phyloP scores from a whole-genome alignment of 352 stramenopile genomes.

The Globisporangium nunn region DNA sequence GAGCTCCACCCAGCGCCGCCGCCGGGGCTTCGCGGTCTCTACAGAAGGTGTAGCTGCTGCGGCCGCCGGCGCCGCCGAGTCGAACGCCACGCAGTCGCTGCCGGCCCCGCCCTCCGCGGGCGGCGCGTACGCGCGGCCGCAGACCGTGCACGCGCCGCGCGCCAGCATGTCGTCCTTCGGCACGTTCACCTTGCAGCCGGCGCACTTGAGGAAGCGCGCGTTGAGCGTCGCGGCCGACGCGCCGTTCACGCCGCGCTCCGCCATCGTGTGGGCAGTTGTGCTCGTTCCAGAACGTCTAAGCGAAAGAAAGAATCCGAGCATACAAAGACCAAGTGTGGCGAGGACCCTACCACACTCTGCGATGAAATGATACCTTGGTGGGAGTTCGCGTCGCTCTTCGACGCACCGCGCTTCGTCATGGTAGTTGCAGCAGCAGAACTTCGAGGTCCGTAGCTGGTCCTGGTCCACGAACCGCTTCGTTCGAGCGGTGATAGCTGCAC shows the following conservation, averaged over 20 bases:
- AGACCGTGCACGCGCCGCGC: slow-evolving; percentile 57
- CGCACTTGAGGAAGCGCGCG: slow-evolving; percentile 77
- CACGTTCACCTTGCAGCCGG: slow-evolving; percentile 64
- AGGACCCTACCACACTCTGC: too few species aligned
- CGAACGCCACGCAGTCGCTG: slow-evolving; percentile 39
- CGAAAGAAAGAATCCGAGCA: too few species aligned
- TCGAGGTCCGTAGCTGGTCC: too few species aligned
- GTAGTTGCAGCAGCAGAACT: too few species aligned
- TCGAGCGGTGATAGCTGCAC: too few species aligned
- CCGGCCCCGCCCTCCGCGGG: slow-evolving; percentile 11
- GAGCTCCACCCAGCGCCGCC: slow-evolving; percentile 63
- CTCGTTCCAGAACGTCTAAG: too few species aligned
- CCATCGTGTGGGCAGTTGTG: slow-evolving; percentile 16
- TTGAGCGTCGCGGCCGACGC: slow-evolving; percentile 48
- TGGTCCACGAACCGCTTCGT: too few species aligned
- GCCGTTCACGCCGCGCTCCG: slow-evolving; percentile 42
- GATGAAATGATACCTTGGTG: too few species aligned
- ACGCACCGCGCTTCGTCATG: too few species aligned
- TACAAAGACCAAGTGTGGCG: too few species aligned
- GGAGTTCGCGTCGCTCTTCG: too few species aligned
- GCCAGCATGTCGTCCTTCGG: slow-evolving; percentile 71
- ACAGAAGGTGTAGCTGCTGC: neutral
- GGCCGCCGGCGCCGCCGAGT: neutral
- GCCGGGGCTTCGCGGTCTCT: slow-evolving; percentile 16
- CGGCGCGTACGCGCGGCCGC: slow-evolving; percentile 31